phyloP scores from a whole-genome alignment of 352 stramenopile genomes.

The Phytophthora sp. region DNA sequence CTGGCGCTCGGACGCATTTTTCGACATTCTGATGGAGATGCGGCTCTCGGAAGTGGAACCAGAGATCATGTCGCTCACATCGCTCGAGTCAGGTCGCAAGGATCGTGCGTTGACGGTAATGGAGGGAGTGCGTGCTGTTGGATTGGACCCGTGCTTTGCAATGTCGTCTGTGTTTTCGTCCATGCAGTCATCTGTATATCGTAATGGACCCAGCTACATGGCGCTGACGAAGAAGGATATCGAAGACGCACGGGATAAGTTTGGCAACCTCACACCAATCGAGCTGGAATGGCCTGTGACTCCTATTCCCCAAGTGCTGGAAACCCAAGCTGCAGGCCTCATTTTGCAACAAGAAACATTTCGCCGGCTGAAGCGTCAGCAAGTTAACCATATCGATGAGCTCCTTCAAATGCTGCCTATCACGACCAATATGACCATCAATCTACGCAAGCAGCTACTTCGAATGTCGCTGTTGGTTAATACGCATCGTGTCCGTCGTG shows the following conservation, averaged over 20 bases:
- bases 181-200: slow-evolving; percentile 77
- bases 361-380: slow-evolving; percentile 78
- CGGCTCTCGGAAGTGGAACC: slow-evolving; percentile 78
- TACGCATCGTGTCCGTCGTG: slow-evolving; percentile 77
- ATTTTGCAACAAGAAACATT: slow-evolving; percentile 89
- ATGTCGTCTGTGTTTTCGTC: slow-evolving; percentile 88
- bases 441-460: slow-evolving; percentile 85
- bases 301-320: slow-evolving; percentile 81
- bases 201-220: slow-evolving; percentile 61
- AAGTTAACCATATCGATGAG: slow-evolving; percentile 84
- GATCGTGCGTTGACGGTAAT: slow-evolving; percentile 87
- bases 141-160: slow-evolving; percentile 84
- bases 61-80: slow-evolving; percentile 85
- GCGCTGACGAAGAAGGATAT: slow-evolving; percentile 59
- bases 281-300: slow-evolving; percentile 75
- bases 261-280: slow-evolving; percentile 59
- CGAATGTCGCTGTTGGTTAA: slow-evolving; percentile 89
- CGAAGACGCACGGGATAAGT: slow-evolving; percentile 58
- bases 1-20: slow-evolving; percentile 84
- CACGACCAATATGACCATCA: slow-evolving; percentile 88
- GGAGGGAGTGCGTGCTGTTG: slow-evolving; percentile 84
- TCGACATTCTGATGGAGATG: slow-evolving; percentile 89
- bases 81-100: slow-evolving; percentile 83
- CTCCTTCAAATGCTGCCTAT: slow-evolving; percentile 87
- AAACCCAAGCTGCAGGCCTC: slow-evolving; percentile 80